Evolutionary conservation across 2,329 filamentous ascomycete genomes (phyloP).

Genomic region (Trichoderma guizhouense): DNA sequence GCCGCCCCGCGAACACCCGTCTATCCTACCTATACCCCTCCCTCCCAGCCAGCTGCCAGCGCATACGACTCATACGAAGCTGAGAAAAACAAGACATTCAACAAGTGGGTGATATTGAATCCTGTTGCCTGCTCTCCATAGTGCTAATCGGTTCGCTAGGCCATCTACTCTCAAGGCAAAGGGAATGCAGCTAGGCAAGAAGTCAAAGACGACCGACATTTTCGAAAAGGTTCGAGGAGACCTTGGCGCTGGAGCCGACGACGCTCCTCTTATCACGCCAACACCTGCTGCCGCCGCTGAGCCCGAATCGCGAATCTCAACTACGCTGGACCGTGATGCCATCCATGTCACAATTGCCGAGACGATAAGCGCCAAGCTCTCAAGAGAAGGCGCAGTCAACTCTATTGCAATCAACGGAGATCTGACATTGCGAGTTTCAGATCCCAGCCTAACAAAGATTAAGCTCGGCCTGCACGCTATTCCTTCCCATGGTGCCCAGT

Average conservation of each 20-base stretch:
- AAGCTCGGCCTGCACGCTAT: slow-evolving; percentile 77
- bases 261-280: slow-evolving; percentile 66
- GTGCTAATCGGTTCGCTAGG: slow-evolving; percentile 32
- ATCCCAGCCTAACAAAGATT: slow-evolving; percentile 85
- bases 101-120: slow-evolving; percentile 49
- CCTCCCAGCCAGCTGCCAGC: slow-evolving; percentile 69
- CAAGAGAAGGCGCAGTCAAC: slow-evolving; percentile 81
- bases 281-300: slow-evolving; percentile 50
- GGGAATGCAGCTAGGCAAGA: slow-evolving; percentile 98
- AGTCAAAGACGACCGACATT: slow-evolving; percentile 96
- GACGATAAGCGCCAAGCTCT: slow-evolving; percentile 83
- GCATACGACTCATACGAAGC: slow-evolving; percentile 94
- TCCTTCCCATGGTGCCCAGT: slow-evolving; percentile 79
- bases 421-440: slow-evolving; percentile 83
- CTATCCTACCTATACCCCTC: slow-evolving; percentile 87
- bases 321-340: slow-evolving; percentile 73
- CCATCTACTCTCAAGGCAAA: slow-evolving; percentile 77
- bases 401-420: slow-evolving; percentile 89
- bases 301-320: slow-evolving; percentile 55
- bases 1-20: slow-evolving; percentile 69
- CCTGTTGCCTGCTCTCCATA: background rate
- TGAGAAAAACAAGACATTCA: slow-evolving; percentile 89
- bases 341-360: slow-evolving; percentile 88
- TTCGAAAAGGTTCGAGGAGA: slow-evolving; percentile 94
- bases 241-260: slow-evolving; percentile 80